Conservation (phyloP, 163 green algal species). For the Scenedesmus sp. region DNA sequence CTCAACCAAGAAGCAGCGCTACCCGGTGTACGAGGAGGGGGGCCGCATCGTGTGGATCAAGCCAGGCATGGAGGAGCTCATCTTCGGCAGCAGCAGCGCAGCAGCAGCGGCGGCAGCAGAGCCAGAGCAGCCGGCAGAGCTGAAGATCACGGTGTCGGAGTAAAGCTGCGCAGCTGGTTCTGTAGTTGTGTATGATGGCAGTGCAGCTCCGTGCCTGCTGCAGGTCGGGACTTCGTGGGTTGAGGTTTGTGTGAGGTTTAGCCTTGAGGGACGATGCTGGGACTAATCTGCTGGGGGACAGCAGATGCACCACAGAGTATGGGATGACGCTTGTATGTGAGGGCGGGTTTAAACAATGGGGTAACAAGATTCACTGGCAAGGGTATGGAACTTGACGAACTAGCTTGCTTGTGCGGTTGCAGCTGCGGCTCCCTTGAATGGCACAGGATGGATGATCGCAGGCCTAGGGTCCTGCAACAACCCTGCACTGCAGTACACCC, state of each 20-base stretch:
- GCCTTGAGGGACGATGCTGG: neutral
- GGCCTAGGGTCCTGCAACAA: neutral
- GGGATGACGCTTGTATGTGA: neutral
- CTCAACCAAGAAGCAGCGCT: conserved; percentile 85
- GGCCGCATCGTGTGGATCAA: conserved; percentile 74
- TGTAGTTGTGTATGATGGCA: neutral
- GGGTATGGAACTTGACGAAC: neutral
- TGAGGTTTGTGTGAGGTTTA: neutral
- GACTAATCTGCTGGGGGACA: neutral
- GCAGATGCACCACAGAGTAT: neutral
- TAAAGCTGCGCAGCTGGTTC: neutral
- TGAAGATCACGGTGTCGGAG: conserved; percentile 53
- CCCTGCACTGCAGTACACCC: neutral
- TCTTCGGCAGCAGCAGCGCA: conserved; percentile 48
- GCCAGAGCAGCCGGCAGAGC: conserved; percentile 13
- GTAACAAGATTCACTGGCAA: neutral
- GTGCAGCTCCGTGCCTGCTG: neutral
- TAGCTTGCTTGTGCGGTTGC: neutral
- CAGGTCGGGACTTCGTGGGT: neutral
- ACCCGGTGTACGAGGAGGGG: conserved; percentile 75
- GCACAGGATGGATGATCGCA: neutral
- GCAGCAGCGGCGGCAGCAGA: neutral
- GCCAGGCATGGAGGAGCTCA: conserved; percentile 60
- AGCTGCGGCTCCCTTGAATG: neutral
- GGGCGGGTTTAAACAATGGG: neutral